These are phyloP conservation scores for Mesostigma viride DNA, from an alignment of 139 green algal genomes.

Conservation along the genomic window DNA sequence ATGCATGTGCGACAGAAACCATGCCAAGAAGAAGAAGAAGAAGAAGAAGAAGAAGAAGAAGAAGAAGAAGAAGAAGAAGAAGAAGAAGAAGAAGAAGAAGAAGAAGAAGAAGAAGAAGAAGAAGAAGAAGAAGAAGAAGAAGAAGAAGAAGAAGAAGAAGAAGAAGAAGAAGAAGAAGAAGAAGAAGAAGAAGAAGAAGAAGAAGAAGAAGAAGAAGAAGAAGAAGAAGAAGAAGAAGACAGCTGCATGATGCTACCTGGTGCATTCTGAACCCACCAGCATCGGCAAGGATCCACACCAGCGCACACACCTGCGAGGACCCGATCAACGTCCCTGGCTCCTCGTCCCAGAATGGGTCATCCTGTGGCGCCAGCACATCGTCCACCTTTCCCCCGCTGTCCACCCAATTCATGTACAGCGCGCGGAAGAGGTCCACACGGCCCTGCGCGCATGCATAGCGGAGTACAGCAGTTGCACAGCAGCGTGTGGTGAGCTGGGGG, in stretches of 20 bases:
- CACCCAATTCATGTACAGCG: too few species aligned
- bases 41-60: slow-evolving; percentile 27
- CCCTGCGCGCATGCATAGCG: too few species aligned
- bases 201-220: background rate
- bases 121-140: background rate
- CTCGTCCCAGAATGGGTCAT: too few species aligned
- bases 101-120: background rate
- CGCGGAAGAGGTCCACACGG: too few species aligned
- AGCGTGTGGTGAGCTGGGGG: too few species aligned
- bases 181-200: background rate
- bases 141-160: background rate
- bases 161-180: background rate
- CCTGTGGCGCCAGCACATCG: too few species aligned
- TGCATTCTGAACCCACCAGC: background rate
- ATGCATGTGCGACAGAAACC: slow-evolving; percentile 35
- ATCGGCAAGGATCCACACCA: background rate
- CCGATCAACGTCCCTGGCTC: too few species aligned
- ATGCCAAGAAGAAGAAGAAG: too few species aligned
- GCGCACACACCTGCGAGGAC: too few species aligned
- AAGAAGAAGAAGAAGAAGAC: background rate
- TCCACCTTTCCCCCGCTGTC: too few species aligned
- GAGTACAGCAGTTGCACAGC: too few species aligned
- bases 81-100: background rate
- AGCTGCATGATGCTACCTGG: background rate
- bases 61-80: slow-evolving; percentile 16